Evolutionary conservation across 2,329 filamentous ascomycete species (phyloP).

Genomic region (Neospermospora avenae): DNA sequence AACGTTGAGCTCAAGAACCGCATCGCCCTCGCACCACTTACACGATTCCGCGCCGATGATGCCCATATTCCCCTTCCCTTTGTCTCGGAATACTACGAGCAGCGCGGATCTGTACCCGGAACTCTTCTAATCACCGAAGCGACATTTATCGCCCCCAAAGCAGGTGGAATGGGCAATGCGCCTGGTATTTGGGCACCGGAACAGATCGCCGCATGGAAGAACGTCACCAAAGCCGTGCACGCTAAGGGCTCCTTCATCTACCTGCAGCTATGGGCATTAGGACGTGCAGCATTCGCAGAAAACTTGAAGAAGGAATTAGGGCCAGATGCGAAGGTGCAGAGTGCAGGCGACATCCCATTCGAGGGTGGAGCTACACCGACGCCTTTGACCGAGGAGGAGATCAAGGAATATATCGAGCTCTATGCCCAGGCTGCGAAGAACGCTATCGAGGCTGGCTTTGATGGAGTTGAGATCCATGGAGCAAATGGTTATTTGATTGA

Average conservation of each 20-base stretch:
- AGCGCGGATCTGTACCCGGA: conserved; percentile 47
- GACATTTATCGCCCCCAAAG: conserved; percentile 45
- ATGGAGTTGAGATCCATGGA: conserved; percentile 45
- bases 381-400: conserved; percentile 39
- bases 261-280: conserved; percentile 58
- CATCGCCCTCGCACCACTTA: conserved; percentile 55
- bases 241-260: conserved; percentile 55
- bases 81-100: conserved; percentile 50
- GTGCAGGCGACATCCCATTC: conserved; percentile 26
- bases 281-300: conserved; percentile 39
- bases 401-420: conserved; percentile 37
- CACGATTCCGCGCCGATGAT: conserved; percentile 49
- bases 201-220: conserved; percentile 55
- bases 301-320: conserved; percentile 27
- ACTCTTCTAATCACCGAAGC: conserved; percentile 56
- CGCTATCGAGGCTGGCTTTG: conserved; percentile 53
- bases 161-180: conserved; percentile 46
- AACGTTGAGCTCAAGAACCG: conserved; percentile 41
- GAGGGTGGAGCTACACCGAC: conserved; percentile 26
- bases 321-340: conserved; percentile 17
- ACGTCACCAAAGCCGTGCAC: conserved; percentile 57
- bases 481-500: conserved; percentile 36
- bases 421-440: conserved; percentile 37
- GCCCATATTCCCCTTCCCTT: conserved; percentile 44
- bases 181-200: conserved; percentile 53